Conservation (phyloP, 192 early-diverging fungal species). For the Backusella morwellensis region DNA sequence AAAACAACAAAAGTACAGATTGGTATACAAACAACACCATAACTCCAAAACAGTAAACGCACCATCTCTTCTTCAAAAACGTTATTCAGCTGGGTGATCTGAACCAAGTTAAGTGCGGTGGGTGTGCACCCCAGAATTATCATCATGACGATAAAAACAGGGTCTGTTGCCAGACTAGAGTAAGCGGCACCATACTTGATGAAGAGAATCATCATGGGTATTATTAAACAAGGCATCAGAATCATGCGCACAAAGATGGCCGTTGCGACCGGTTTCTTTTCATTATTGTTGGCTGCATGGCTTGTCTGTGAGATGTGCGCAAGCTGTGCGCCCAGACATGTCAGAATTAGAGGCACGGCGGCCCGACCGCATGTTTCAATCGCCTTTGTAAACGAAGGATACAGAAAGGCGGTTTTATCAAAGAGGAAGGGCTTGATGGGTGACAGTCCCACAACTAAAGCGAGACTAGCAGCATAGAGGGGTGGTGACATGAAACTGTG, state of each 20-base stretch:
- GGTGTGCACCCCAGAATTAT: conserved; percentile 64
- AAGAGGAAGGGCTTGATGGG: conserved; percentile 64
- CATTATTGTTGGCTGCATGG: not conserved
- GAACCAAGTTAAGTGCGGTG: conserved; percentile 72
- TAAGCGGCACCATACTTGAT: conserved; percentile 17
- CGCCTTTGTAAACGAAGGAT: conserved; percentile 56
- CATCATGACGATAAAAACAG: conserved; percentile 64
- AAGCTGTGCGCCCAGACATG: conserved; percentile 74
- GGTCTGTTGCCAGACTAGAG: conserved; percentile 57
- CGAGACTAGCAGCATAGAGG: conserved; percentile 65
- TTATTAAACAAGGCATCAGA: conserved; percentile 36
- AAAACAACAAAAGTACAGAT: conserved; percentile 30
- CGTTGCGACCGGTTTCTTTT: conserved; percentile 35
- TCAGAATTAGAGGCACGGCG: conserved; percentile 75
- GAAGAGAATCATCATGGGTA: conserved; percentile 38
- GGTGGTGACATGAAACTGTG: conserved; percentile 62
- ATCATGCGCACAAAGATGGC: conserved; percentile 37
- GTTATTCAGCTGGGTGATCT: conserved; percentile 65
- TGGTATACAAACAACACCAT: conserved; percentile 49
- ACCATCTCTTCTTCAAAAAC: conserved; percentile 71
- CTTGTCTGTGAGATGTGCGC: conserved; percentile 18
- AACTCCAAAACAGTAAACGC: conserved; percentile 66
- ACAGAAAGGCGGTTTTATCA: conserved; percentile 51
- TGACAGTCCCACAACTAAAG: conserved; percentile 63
- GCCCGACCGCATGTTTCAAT: conserved; percentile 73